Conservation (phyloP, 108 stramenopile species). For the Hondaea fermentalgiana region DNA sequence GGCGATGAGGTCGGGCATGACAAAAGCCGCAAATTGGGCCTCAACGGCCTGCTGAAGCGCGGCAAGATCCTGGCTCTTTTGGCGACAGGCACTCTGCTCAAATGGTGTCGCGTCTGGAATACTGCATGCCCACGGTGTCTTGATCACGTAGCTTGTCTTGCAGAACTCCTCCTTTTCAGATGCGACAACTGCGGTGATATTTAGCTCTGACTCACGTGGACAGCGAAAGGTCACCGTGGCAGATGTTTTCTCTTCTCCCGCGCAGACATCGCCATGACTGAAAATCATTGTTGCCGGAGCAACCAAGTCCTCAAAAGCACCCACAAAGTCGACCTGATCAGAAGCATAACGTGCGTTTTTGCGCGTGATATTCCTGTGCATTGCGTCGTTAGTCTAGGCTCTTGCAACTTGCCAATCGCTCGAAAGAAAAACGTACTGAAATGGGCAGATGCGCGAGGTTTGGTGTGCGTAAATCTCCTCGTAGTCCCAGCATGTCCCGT, state of each 20-base stretch:
- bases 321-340: not conserved
- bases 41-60: not conserved
- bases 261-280: not conserved
- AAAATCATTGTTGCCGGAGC: not conserved
- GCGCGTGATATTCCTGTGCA: not conserved
- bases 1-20: not conserved
- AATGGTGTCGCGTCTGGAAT: not conserved
- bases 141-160: not conserved
- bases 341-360: not conserved
- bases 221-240: not conserved
- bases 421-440: not conserved
- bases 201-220: not conserved
- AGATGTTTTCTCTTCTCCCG: not conserved
- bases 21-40: not conserved
- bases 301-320: not conserved
- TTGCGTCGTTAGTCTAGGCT: not conserved
- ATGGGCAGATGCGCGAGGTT: not conserved
- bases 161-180: not conserved
- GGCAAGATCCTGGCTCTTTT: not conserved
- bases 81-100: not conserved
- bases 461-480: not conserved
- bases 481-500: conserved; percentile 9
- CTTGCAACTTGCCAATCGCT: not conserved
- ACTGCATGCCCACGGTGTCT: not conserved
- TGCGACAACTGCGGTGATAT: not conserved